Percentiles rank a stretch among this genome's conserved stretches.
Conservation (phyloP, 305 asterid species). For the Fraxinus platypoda region DNA sequence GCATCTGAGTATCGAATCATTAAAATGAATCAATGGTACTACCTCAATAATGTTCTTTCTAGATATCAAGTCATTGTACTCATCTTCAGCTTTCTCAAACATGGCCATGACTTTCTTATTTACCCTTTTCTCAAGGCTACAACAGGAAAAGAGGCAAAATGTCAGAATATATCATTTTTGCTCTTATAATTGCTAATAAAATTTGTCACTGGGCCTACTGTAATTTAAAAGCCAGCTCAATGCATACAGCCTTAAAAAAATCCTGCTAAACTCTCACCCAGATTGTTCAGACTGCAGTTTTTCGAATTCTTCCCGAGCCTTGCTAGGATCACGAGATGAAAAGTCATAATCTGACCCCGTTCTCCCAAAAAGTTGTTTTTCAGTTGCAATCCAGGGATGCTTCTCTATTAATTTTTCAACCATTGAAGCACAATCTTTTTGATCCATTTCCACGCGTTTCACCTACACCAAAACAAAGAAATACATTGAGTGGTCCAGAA, state of each 20-base stretch:
- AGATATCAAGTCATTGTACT: constrained; percentile 82
- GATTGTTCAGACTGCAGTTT: constrained; percentile 83
- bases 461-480: constrained; percentile 42
- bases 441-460: constrained; percentile 89
- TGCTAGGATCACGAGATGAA: constrained; percentile 66
- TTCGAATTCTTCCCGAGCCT: constrained; percentile 67
- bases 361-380: constrained; percentile 92
- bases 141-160: constrained; percentile 20
- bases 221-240: not conserved
- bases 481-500: constrained; percentile 16
- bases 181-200: not conserved
- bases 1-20: constrained; percentile 7
- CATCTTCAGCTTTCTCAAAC: constrained; percentile 99
- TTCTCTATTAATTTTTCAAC: constrained; percentile 88
- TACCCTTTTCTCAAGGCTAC: constrained; percentile 95
- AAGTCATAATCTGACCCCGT: constrained; percentile 93
- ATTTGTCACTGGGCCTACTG: not conserved
- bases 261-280: constrained; percentile 55
- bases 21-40: constrained; percentile 23
- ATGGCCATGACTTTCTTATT: constrained; percentile 96
- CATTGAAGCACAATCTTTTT: constrained; percentile 72
- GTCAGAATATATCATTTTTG: constrained; percentile 17
- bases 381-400: constrained; percentile 91
- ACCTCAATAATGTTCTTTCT: constrained; percentile 97
- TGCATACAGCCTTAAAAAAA: not conserved